phyloP scores from a whole-genome alignment of 192 early-diverging fungal genomes.

The Linnemannia zychae region DNA sequence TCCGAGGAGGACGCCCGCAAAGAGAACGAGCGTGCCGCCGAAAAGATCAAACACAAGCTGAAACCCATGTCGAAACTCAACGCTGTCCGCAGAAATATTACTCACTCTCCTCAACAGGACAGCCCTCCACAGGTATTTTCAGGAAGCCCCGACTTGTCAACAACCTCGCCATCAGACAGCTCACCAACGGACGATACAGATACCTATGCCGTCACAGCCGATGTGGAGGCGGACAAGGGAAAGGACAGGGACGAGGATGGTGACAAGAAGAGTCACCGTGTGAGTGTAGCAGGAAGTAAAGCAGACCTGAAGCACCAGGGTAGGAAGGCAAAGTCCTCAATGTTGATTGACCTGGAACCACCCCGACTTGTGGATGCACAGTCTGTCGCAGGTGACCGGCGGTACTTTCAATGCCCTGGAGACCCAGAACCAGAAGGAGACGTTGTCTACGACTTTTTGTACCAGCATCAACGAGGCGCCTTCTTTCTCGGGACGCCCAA shows the following conservation, averaged over 20 bases:
- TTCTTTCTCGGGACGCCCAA: constrained; percentile 56
- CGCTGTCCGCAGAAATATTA: constrained; percentile 1
- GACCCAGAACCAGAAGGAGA: constrained; percentile 40
- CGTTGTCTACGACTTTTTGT: constrained; percentile 50
- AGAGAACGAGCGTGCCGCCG: constrained; percentile 28
- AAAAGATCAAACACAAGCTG: constrained; percentile 34
- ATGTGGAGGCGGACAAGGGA: not conserved
- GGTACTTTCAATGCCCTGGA: constrained; percentile 26
- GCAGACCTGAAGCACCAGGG: not conserved
- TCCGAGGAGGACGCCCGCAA: constrained; percentile 12
- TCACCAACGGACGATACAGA: not conserved
- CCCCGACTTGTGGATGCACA: constrained; percentile 29
- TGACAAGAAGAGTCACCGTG: not conserved
- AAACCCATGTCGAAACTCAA: constrained; percentile 31
- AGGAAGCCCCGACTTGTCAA: not conserved
- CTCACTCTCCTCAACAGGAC: not conserved
- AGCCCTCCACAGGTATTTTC: not conserved
- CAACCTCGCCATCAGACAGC: not conserved
- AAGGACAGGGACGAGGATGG: not conserved
- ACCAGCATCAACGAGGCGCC: constrained; percentile 47
- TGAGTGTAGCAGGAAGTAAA: not conserved
- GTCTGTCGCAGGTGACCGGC: constrained; percentile 18
- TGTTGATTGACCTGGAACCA: constrained; percentile 21
- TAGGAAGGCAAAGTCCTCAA: constrained; percentile 16
- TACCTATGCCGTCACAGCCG: not conserved